These are phyloP conservation scores for Cyberlindnera americana DNA, from an alignment of 805 yeast species.

Conservation along the genomic window DNA sequence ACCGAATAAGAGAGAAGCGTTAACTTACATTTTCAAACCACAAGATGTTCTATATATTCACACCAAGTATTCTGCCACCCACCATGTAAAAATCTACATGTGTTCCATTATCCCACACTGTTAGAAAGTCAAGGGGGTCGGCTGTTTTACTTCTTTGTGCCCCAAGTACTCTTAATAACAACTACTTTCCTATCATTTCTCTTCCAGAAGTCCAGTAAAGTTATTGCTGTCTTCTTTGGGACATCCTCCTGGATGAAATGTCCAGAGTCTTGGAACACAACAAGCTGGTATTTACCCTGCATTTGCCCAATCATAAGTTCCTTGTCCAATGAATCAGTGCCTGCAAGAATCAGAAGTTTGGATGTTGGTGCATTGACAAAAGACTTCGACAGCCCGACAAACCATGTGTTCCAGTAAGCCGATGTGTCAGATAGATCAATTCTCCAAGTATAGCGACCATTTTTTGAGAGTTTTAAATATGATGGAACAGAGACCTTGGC, in stretches of 20 bases:
- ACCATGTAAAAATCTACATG: too few species aligned
- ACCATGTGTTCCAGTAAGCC: constrained; percentile 84
- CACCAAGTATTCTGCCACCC: too few species aligned
- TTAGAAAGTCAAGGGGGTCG: not conserved
- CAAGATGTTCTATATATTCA: too few species aligned
- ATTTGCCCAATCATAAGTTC: constrained; percentile 90
- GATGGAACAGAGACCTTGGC: constrained; percentile 81
- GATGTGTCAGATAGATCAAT: constrained; percentile 59
- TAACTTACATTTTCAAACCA: too few species aligned
- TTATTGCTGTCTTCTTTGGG: constrained; percentile 62
- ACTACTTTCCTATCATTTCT: constrained; percentile 35
- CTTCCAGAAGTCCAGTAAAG: constrained; percentile 44
- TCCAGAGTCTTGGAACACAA: constrained; percentile 77
- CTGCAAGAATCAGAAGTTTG: constrained; percentile 77
- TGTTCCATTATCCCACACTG: too few species aligned
- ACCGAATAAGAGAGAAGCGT: too few species aligned
- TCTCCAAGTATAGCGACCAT: constrained; percentile 49
- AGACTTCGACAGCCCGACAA: constrained; percentile 54
- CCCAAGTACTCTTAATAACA: constrained; percentile 40
- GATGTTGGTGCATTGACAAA: constrained; percentile 52
- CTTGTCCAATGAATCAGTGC: constrained; percentile 85
- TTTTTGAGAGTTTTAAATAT: constrained; percentile 35
- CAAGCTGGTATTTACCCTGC: constrained; percentile 94
- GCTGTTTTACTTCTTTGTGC: constrained; percentile 20
- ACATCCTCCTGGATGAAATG: constrained; percentile 96